Percentiles rank a stretch among this genome's conserved stretches.
Conservation (phyloP, 257 asterid species). For the Fraxinus quadrangulata region DNA sequence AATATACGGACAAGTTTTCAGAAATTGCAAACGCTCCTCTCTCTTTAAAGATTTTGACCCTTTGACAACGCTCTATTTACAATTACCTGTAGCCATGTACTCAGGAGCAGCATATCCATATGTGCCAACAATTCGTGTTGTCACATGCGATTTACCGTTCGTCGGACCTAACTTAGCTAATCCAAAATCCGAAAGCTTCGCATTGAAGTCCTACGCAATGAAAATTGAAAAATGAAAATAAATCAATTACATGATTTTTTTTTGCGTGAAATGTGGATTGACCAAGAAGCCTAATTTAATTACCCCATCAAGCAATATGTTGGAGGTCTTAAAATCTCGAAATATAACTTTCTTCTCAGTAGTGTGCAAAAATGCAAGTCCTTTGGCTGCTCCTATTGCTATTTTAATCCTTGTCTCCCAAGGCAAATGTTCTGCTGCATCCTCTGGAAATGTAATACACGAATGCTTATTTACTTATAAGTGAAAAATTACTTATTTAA, state of each 20-base stretch:
- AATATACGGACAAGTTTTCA: no score
- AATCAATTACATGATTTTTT: neutral
- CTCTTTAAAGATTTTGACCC: no score
- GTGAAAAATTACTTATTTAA: neutral
- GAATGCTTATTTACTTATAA: neutral
- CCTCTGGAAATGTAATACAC: neutral
- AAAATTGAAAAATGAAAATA: neutral
- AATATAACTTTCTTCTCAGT: slow-evolving; percentile 21
- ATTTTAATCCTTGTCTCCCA: slow-evolving; percentile 29
- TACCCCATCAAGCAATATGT: slow-evolving; percentile 29
- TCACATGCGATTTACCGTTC: slow-evolving; percentile 12
- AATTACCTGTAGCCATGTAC: slow-evolving; percentile 23
- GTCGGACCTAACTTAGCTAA: slow-evolving; percentile 21
- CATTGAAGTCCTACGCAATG: slow-evolving; percentile 18
- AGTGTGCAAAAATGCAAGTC: slow-evolving; percentile 22
- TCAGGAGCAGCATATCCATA: slow-evolving; percentile 33
- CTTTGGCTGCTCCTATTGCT: slow-evolving; percentile 23
- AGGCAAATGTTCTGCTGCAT: neutral
- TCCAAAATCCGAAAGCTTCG: slow-evolving; percentile 29
- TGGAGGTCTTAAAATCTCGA: slow-evolving; percentile 22
- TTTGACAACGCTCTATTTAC: neutral
- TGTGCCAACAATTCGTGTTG: slow-evolving; percentile 25
- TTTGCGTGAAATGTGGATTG: neutral
- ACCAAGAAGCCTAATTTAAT: neutral
- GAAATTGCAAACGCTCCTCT: no score